phyloP scores from a whole-genome alignment of 371 early-diverging fungal species.

The Saksenaea vasiformis region DNA sequence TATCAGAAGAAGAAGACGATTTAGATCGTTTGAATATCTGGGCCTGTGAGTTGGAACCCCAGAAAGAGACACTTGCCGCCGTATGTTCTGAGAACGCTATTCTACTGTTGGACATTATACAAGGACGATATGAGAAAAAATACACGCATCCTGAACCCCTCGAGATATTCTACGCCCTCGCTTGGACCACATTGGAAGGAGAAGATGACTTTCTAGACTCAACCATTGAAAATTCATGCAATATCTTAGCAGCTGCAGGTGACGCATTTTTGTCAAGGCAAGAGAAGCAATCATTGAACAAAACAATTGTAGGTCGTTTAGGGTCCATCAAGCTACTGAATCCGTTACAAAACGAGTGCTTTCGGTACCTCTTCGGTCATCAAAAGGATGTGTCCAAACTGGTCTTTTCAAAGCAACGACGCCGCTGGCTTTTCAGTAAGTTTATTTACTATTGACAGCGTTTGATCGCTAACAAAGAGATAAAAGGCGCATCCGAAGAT shows the following conservation, averaged over 20 bases:
- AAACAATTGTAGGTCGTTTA: neutral
- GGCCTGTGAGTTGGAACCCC: constrained; percentile 47
- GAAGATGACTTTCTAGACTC: neutral
- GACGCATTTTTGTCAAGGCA: neutral
- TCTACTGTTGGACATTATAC: constrained; percentile 49
- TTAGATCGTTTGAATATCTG: constrained; percentile 31
- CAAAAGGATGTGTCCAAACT: constrained; percentile 40
- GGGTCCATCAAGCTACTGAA: constrained; percentile 58
- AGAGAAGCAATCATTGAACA: neutral
- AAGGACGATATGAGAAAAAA: constrained; percentile 52
- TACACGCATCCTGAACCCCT: constrained; percentile 55
- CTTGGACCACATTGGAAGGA: constrained; percentile 52
- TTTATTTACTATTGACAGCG: neutral
- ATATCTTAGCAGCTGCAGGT: constrained; percentile 56
- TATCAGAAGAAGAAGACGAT: constrained; percentile 8
- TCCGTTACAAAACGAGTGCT: constrained; percentile 55
- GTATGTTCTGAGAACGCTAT: constrained; percentile 53
- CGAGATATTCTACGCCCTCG: constrained; percentile 57
- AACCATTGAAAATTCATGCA: constrained; percentile 11
- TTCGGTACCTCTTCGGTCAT: constrained; percentile 59
- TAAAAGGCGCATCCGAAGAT: constrained; percentile 53
- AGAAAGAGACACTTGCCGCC: constrained; percentile 20
- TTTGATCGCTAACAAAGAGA: neutral
- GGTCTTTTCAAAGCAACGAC: constrained; percentile 47
- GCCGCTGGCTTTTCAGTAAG: constrained; percentile 60